Conservation (phyloP, 1,139 yeast species). For the Wickerhamiella infanticola region DNA sequence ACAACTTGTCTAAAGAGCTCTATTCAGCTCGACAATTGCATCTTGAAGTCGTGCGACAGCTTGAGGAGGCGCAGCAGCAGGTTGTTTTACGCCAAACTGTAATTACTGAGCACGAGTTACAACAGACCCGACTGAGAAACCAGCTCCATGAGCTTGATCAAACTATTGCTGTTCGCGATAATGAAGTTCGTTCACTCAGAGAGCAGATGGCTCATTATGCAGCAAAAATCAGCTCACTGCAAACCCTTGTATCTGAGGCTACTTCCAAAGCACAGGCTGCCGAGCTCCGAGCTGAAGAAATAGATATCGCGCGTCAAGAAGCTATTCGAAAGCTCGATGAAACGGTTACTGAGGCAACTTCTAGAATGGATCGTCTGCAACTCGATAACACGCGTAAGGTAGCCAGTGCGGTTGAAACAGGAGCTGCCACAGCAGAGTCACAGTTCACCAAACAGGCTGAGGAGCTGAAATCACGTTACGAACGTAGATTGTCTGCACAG, state of each 20-base stretch:
- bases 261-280: neutral
- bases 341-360: neutral
- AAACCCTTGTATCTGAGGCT: neutral
- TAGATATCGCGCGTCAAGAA: neutral
- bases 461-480: neutral
- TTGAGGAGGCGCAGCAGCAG: neutral
- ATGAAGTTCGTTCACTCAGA: neutral
- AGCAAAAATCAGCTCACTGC: neutral
- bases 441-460: neutral
- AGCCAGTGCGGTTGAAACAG: neutral
- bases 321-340: neutral
- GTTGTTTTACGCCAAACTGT: neutral
- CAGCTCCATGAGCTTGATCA: neutral
- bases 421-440: neutral
- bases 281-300: neutral
- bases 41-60: neutral
- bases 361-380: neutral
- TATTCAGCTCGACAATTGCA: neutral
- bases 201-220: neutral
- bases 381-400: neutral
- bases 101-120: neutral
- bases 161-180: neutral
- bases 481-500: neutral
- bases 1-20: neutral
- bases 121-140: neutral